Evolutionary conservation across 176 grass and related monocot species (phyloP).

Genomic region (Triticum dicoccoides): DNA sequence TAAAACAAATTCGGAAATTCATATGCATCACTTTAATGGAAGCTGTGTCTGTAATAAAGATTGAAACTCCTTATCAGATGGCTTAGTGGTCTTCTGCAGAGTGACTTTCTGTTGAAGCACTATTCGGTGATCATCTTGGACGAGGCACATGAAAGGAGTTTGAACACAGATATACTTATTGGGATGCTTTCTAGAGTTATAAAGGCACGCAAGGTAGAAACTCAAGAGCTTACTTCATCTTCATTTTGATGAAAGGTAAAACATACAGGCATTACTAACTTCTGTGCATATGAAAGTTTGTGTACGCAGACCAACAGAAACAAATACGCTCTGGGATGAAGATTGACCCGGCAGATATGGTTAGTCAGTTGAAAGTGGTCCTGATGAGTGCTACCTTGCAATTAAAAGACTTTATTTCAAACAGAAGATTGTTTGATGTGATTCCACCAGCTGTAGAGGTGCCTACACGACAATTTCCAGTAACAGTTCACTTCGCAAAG

Average conservation of each 20-base stretch:
- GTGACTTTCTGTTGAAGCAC: constrained; percentile 69
- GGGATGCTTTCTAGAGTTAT: constrained; percentile 97
- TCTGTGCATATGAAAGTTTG: constrained; percentile 41
- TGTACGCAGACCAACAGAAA: constrained; percentile 64
- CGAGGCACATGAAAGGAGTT: constrained; percentile 98
- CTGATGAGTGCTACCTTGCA: constrained; percentile 98
- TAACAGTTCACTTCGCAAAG: constrained; percentile 89
- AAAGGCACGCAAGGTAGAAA: constrained; percentile 67
- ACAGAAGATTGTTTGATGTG: constrained; percentile 76
- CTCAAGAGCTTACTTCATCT: constrained; percentile 20
- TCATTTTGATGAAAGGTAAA: constrained; percentile 24
- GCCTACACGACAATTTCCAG: constrained; percentile 79
- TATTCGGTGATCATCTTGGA: constrained; percentile 98
- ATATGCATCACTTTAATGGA: constrained; percentile 10
- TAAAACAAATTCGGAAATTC: constrained; percentile 5
- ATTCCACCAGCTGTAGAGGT: constrained; percentile 76
- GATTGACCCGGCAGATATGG: constrained; percentile 52
- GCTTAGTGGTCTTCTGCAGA: constrained; percentile 42
- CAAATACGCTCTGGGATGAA: constrained; percentile 50
- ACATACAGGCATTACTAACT: constrained; percentile 24
- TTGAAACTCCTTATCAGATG: constrained; percentile 20
- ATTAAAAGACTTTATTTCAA: constrained; percentile 84
- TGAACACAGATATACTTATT: constrained; percentile 97
- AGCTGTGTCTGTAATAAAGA: constrained; percentile 6
- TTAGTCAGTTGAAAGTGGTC: constrained; percentile 80